These are phyloP conservation scores for Saccharomycopsis schoenii DNA, from an alignment of 805 yeast genomes.

Conservation along the genomic window DNA sequence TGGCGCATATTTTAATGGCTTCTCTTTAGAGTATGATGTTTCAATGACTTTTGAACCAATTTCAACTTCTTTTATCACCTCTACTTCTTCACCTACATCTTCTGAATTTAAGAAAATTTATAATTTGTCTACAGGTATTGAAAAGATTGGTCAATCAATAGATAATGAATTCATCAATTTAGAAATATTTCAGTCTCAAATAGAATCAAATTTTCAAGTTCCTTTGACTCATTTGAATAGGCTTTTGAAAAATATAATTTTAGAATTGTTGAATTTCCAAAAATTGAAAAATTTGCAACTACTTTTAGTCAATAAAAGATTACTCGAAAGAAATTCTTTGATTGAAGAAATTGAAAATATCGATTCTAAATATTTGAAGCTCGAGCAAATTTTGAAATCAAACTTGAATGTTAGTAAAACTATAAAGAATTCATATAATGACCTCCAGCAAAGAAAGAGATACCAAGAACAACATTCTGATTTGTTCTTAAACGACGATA, in stretches of 20 bases:
- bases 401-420: conserved; percentile 30
- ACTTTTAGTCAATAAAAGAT: conserved; percentile 31
- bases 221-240: conserved; percentile 29
- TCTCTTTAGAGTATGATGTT: conserved; percentile 38
- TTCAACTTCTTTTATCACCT: background rate
- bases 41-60: conserved; percentile 18
- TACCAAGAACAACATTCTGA: conserved; percentile 21
- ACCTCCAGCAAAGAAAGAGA: conserved; percentile 21
- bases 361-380: conserved; percentile 25
- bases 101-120: conserved; percentile 33
- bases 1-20: conserved; percentile 62
- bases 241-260: conserved; percentile 26
- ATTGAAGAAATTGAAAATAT: conserved; percentile 27
- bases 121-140: conserved; percentile 52
- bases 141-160: conserved; percentile 76
- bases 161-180: conserved; percentile 58
- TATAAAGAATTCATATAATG: conserved; percentile 23
- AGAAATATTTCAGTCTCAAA: conserved; percentile 30
- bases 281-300: conserved; percentile 45
- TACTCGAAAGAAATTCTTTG: conserved; percentile 27
- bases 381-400: conserved; percentile 27
- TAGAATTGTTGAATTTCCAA: conserved; percentile 48
- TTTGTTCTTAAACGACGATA: background rate
- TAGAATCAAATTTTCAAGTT: conserved; percentile 30
- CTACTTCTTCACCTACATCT: background rate